phyloP scores from a whole-genome alignment of 2,329 filamentous ascomycete genomes.

The Scorias spongiosa region DNA sequence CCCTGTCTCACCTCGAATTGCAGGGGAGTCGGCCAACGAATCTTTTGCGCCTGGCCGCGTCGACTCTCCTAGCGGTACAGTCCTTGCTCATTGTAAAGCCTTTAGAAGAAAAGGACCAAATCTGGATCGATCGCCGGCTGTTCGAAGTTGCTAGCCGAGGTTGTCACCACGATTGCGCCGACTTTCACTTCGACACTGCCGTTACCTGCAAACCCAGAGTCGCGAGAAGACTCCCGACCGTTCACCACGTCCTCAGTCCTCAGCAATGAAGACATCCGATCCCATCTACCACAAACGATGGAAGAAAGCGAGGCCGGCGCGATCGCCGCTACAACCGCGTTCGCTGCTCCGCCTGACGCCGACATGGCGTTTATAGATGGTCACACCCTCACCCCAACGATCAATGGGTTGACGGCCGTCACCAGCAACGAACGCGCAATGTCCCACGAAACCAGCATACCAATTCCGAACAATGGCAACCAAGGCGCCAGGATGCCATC shows the following conservation, averaged over 20 bases:
- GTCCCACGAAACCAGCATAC: neutral
- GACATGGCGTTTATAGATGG: neutral
- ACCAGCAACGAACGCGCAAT: conserved; percentile 1
- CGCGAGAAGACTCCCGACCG: neutral
- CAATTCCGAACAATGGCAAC: conserved; percentile 2
- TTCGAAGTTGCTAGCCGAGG: no score
- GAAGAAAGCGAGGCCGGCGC: conserved; percentile 12
- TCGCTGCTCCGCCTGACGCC: neutral
- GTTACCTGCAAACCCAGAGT: neutral
- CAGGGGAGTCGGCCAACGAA: no score
- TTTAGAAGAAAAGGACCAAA: no score
- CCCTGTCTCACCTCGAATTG: no score
- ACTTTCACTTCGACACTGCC: no score
- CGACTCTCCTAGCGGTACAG: no score
- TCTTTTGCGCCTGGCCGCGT: no score
- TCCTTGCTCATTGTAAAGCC: no score
- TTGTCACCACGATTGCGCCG: no score
- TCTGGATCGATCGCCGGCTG: no score
- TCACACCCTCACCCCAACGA: neutral
- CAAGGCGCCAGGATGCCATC: neutral
- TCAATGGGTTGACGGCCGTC: conserved; percentile 1
- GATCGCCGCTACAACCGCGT: conserved; percentile 4
- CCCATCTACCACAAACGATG: conserved; percentile 10
- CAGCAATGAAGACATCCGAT: conserved; percentile 11
- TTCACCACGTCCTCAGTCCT: neutral